These are phyloP conservation scores for Cystobasidium pallidum DNA, from an alignment of 1,284 basidiomycete genomes.

Conservation along the genomic window DNA sequence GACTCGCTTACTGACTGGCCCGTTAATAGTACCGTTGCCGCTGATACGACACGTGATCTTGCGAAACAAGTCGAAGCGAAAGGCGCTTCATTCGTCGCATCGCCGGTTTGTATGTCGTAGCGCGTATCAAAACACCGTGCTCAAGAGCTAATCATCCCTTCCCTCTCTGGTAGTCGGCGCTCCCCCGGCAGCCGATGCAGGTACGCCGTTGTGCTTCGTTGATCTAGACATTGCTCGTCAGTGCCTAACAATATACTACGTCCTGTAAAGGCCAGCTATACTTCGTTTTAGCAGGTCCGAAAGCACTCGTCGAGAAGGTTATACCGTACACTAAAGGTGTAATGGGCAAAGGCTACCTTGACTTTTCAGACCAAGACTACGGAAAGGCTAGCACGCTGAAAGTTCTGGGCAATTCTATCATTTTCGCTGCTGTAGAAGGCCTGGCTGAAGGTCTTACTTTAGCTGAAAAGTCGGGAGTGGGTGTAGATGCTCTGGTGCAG, in stretches of 20 bases:
- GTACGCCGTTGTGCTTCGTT: background rate
- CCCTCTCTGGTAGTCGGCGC: slow-evolving; percentile 20
- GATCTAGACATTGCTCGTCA: no score
- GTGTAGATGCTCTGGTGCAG: slow-evolving; percentile 29
- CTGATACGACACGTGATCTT: slow-evolving; percentile 29
- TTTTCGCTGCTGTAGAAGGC: slow-evolving; percentile 37
- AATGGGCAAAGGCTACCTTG: slow-evolving; percentile 40
- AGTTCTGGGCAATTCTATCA: slow-evolving; percentile 41
- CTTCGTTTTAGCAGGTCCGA: slow-evolving; percentile 42
- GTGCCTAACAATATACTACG: no score
- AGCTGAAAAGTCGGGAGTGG: slow-evolving; percentile 43
- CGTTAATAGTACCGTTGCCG: slow-evolving; percentile 21
- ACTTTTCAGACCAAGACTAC: slow-evolving; percentile 30
- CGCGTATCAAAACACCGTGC: no score
- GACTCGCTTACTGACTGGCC: background rate
- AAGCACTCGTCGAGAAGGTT: slow-evolving; percentile 26
- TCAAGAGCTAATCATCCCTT: background rate
- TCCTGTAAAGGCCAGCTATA: slow-evolving; percentile 25
- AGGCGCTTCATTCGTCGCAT: slow-evolving; percentile 32
- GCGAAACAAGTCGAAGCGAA: slow-evolving; percentile 26
- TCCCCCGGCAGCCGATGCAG: slow-evolving; percentile 35
- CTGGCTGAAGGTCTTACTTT: slow-evolving; percentile 36
- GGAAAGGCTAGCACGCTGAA: slow-evolving; percentile 40
- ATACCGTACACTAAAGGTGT: slow-evolving; percentile 42
- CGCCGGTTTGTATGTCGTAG: slow-evolving; percentile 28